These are phyloP conservation scores for Leccinum boreale DNA, from an alignment of 768 basidiomycete species.

Conservation along the genomic window DNA sequence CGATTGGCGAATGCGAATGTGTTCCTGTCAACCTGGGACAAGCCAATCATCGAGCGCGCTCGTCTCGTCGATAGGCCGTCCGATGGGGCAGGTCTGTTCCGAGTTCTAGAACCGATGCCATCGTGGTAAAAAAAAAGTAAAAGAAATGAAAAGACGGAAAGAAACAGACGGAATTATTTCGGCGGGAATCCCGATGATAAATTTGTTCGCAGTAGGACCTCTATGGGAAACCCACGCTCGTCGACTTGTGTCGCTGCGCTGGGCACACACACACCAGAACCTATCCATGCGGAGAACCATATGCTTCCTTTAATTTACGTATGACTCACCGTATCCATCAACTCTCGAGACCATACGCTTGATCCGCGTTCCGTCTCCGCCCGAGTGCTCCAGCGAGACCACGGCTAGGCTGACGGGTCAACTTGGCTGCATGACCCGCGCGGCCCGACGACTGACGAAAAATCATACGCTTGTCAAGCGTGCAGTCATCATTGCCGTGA, in stretches of 20 bases:
- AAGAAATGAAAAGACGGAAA: neutral
- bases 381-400: slow-evolving; percentile 7
- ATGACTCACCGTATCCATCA: slow-evolving; percentile 16
- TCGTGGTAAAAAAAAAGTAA: slow-evolving; percentile 7
- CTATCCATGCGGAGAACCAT: neutral
- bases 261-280: neutral
- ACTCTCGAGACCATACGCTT: neutral
- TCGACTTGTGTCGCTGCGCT: neutral
- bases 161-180: neutral
- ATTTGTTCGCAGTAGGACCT: neutral
- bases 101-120: slow-evolving; percentile 7
- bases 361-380: slow-evolving; percentile 14
- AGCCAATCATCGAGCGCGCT: neutral
- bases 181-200: neutral
- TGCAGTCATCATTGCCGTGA: slow-evolving; percentile 2
- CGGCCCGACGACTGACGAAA: neutral
- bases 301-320: slow-evolving; percentile 4
- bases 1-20: neutral
- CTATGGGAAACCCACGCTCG: slow-evolving; percentile 4
- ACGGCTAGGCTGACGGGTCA: slow-evolving; percentile 12
- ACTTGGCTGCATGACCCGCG: neutral
- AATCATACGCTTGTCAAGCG: slow-evolving; percentile 1
- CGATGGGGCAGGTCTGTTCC: neutral
- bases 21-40: slow-evolving; percentile 7
- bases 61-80: neutral